phyloP scores from a whole-genome alignment of 1,139 yeast genomes.

The Debaryomyces coudertii region DNA sequence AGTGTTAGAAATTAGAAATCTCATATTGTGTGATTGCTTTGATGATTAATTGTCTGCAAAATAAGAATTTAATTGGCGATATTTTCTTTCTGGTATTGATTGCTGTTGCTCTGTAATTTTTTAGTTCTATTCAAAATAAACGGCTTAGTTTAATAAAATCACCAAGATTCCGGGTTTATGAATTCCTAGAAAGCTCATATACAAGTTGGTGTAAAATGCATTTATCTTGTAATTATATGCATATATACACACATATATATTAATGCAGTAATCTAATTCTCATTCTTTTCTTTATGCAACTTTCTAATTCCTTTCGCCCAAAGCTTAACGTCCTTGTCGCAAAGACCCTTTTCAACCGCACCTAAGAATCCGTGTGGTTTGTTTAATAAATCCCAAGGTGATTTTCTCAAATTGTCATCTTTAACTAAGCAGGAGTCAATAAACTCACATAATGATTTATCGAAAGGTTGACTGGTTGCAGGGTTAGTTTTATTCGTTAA shows the following conservation, averaged over 20 bases:
- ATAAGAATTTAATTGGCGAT: background rate
- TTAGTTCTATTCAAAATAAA: background rate
- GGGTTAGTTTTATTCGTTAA: conserved; percentile 39
- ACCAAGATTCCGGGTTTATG: background rate
- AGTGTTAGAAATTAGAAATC: no score
- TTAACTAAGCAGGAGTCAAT: conserved; percentile 69
- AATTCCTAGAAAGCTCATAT: background rate
- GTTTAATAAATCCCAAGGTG: conserved; percentile 59
- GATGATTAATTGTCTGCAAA: background rate
- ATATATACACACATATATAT: background rate
- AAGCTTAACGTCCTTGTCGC: conserved; percentile 45
- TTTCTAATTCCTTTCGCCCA: conserved; percentile 56
- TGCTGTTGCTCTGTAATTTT: background rate
- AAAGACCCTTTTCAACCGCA: conserved; percentile 43
- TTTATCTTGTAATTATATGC: background rate
- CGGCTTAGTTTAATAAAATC: background rate
- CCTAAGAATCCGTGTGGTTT: conserved; percentile 46
- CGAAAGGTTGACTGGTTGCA: conserved; percentile 31
- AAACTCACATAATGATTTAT: conserved; percentile 56
- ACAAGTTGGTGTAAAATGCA: background rate
- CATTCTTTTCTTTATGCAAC: conserved; percentile 28
- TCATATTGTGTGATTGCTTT: background rate
- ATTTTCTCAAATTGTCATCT: conserved; percentile 63
- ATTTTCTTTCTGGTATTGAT: background rate
- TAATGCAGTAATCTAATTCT: conserved; percentile 4